Base-by-base conservation (phyloP, 495 filamentous ascomycete genomes). In the Niebla homalea region DNA sequence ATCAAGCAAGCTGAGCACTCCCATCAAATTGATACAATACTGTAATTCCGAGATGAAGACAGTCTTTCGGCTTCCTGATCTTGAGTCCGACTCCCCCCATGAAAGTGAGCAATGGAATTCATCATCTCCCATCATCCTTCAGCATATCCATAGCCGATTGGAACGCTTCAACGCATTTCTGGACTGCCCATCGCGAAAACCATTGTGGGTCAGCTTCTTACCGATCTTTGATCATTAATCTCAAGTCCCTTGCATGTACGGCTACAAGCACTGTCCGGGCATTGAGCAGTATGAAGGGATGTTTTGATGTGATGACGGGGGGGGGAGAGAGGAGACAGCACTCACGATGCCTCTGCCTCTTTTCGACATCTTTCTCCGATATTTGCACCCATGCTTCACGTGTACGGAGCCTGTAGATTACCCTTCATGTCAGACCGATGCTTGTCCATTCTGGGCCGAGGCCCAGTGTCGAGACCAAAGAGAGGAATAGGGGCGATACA, bases 311-410 rank as follows among this genome's bases (percentile, higher is more conserved):
- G n/a, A 18, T 5, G 46, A 47, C 38, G 44, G 18, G 29, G 7
- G 26, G 26, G 10, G 36, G 19, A 29, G 8, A 12, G 20, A 35
- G 43, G 8, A 12, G 20, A 35, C 41, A 37, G 25, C 16, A 67
- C 79, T 63, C 67, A 88, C 84, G 80, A 57, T 90, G 86, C 43
- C 77, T 69, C 60, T 81, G 81, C 68, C 84, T 89, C 52, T 79
- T 75, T 55, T 79, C 73, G 41, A 92, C 61, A 5, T 64, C 73
- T 36, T 75, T 65, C 58, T 93, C 87, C 0, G 77, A 75, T 21
- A 80, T 76, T 44, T 80, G 77, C 20, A 92, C 84, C 57, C 82
- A 81, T 56, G 76, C 68, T 66, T 84, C 78, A 42, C 87, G 78
- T 10, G 86, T 93, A 57, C 83, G 81, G 29, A 93, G 71, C 48